These are phyloP conservation scores for Chalaropsis thielavioides DNA, from an alignment of 2,329 filamentous ascomycete species.

Conservation along the genomic window DNA sequence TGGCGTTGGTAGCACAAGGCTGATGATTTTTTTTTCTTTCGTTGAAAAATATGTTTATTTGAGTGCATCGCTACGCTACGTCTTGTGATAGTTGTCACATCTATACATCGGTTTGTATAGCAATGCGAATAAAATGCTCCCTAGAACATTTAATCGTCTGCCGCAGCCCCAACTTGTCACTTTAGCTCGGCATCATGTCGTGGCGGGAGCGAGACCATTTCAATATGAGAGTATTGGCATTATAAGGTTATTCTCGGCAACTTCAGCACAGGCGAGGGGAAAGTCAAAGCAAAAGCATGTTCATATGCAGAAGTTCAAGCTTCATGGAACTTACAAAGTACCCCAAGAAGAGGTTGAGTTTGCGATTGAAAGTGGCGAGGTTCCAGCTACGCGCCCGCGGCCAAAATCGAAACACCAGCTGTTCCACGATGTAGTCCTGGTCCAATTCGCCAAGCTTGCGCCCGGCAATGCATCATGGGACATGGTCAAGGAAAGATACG, in stretches of 20 bases:
- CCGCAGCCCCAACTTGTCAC: background rate
- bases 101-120: background rate
- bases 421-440: slow-evolving; percentile 17
- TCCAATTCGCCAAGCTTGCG: slow-evolving; percentile 14
- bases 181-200: background rate
- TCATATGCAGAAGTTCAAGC: slow-evolving; percentile 8
- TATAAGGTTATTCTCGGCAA: slow-evolving; percentile 7
- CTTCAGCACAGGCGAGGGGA: background rate
- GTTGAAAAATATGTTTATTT: background rate
- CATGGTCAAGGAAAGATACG: slow-evolving; percentile 16
- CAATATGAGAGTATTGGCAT: background rate
- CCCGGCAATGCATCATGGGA: slow-evolving; percentile 16
- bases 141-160: slow-evolving; percentile 7
- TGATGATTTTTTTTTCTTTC: slow-evolving; percentile 7
- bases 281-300: background rate
- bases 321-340: slow-evolving; percentile 7
- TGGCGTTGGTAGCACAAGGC: slow-evolving; percentile 8
- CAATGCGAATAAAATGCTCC: slow-evolving; percentile 7
- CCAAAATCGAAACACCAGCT: slow-evolving; percentile 14
- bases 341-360: slow-evolving; percentile 1
- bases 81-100: background rate
- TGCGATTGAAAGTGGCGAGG: slow-evolving; percentile 13
- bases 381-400: slow-evolving; percentile 1
- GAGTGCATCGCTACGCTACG: background rate
- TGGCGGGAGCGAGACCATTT: background rate